Evolutionary conservation across 108 stramenopile species (phyloP).

Genomic region (Nannochloropsis salina): DNA sequence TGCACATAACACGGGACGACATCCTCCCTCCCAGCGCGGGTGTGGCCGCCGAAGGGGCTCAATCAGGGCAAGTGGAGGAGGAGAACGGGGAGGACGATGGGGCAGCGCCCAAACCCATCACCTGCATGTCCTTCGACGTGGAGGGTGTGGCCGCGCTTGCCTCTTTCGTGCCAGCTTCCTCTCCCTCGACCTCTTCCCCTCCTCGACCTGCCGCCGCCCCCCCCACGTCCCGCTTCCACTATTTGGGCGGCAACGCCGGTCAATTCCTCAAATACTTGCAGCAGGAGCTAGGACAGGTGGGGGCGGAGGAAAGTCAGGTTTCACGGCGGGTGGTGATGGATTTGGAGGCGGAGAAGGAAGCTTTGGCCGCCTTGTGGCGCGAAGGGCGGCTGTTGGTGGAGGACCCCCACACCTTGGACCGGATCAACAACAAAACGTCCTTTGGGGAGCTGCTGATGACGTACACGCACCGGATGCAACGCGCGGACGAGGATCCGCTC

Average conservation of each 20-base stretch:
- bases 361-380: background rate
- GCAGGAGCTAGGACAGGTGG: background rate
- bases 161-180: background rate
- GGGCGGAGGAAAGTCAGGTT: background rate
- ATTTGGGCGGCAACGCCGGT: background rate
- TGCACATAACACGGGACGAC: background rate
- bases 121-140: background rate
- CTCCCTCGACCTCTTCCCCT: background rate
- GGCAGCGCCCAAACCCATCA: background rate
- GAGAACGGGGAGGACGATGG: background rate
- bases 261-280: background rate
- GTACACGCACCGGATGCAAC: background rate
- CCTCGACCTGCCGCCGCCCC: background rate
- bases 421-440: constrained; percentile 11
- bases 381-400: background rate
- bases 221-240: background rate
- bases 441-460: constrained; percentile 2
- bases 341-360: background rate
- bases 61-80: background rate
- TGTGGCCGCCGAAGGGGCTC: background rate
- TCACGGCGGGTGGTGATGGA: background rate
- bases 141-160: background rate
- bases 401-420: background rate
- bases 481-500: background rate
- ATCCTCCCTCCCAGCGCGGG: background rate